Evolutionary conservation across 2,329 filamentous ascomycete genomes (phyloP), one percentile per base, ranked within the genome.

Genomic region (Pseudopithomyces maydicus): DNA sequence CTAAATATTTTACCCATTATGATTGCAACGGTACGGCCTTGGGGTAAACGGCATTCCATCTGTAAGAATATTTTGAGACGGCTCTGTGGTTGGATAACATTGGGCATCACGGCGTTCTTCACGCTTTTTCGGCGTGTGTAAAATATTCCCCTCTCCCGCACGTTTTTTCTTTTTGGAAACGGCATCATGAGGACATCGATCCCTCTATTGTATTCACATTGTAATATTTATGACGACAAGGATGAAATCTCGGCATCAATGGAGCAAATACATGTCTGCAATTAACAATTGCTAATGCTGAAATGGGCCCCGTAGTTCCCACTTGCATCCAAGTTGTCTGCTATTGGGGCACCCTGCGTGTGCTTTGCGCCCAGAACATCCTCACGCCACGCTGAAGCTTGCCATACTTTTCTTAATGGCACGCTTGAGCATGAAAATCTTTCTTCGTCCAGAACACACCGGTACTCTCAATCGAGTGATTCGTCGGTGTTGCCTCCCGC

Each of bases 121-220:
- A 58, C 53, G 39, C 29, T 22, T 23, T 58, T 41, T 49, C 38
- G 33, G 47, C 52, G 57, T 65, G 56, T 71, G 62, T 70, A 68
- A 60, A 65, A 71, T 70, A 67, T 66, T 67, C 70, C 70, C 64
- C 70, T 69, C 70, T 67, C 59, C 62, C 44, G 23, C 15, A 43
- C 19, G 19, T 59, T 55, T 62, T 56, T 54, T 58, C 58, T 55
- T 62, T 56, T 54, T 58, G 62, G 67, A 65, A 50, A 44, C 48
- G 59, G 49, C 43, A 23, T 39, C 19, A 42, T 26, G 14, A 14
- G 50, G 43, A 42, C 33, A 47, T 52, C 52, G 39, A 44, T n/a
- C 45, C 55, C 54, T 32, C 51, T 49, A 49, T 52, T 62, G 58
- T 63, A 58, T 57, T 23, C 19, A 23, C 45, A 66, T 56, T 69